Evolutionary conservation across 805 yeast species (phyloP), one percentile per base, ranked within the genome.

Genomic region (Pichia scutulata): DNA sequence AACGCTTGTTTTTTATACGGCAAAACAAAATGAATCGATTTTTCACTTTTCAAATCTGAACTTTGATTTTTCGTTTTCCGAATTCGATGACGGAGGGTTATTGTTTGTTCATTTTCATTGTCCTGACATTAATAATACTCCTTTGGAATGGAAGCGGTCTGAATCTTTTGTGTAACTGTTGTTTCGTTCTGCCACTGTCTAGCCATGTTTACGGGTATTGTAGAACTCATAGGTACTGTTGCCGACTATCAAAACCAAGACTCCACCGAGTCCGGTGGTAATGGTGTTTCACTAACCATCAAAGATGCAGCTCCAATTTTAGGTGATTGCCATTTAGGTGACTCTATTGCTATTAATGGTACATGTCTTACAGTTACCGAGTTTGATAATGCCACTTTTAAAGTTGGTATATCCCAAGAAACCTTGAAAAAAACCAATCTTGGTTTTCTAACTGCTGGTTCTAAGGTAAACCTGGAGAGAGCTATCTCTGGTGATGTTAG

Each of bases 381-480:
- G 56, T 89, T 88, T 59, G 64, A 62, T 47, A 68, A 72, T 36
- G 70, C 69, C 7, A 67, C 68, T 7, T 93, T 93, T 72, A 89
- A 86, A 64, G 95, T 92, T 3, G 99, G 99, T 0, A 71, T 93
- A 26, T 86, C 96, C 1, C 95, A 95, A 10, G 99, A 93, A 62
- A 90, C 99, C 0, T 73, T 93, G 39, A 78, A 88, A 53, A 76
- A 93, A 54, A 82, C 96, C 2, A 84, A 86, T 55, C 69, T 93
- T 42, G 92, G 89, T 1, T 67, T 67, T 10, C 75, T 92, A 65
- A 62, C 57, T 22, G 44, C 51, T 2, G 90, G 88, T 2, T 65
- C 77, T 19, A 75, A 73, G 52, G 96, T 93, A 21, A 92, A 93
- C 64, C 72, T 92, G 54, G 99, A 93, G 66, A 75, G 99, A 52